A percentile compares a stretch with the other conserved stretches of the same genome.
phyloP scores from a whole-genome alignment of 2,329 filamentous ascomycete species.

The Nigrograna mackinnonii region DNA sequence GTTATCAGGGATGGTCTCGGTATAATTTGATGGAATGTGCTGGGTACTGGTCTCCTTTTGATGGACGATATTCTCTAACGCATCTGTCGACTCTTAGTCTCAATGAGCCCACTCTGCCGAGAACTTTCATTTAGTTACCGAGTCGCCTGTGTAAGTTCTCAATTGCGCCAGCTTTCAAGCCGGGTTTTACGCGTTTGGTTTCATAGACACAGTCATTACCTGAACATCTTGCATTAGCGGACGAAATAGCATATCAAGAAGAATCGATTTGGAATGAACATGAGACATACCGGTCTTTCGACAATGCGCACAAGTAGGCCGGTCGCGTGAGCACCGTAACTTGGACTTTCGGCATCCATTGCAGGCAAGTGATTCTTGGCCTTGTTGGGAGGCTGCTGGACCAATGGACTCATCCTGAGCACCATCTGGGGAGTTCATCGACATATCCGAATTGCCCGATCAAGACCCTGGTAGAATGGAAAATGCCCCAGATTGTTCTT shows the following conservation, averaged over 20 bases:
- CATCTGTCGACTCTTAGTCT: no score
- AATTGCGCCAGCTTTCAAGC: constrained; percentile 20
- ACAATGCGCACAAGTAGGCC: constrained; percentile 17
- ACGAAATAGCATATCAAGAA: neutral
- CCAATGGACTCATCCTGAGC: neutral
- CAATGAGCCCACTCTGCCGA: no score
- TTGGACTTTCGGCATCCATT: constrained; percentile 20
- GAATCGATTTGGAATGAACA: neutral
- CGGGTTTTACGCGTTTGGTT: constrained; percentile 17
- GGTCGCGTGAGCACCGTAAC: constrained; percentile 19
- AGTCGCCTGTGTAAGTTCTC: constrained; percentile 19
- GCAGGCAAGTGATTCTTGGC: constrained; percentile 14
- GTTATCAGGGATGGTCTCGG: neutral
- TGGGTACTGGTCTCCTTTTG: constrained; percentile 1
- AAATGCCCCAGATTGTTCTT: neutral
- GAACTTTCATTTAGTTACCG: constrained; percentile 9
- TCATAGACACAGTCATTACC: constrained; percentile 20
- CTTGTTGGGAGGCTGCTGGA: neutral
- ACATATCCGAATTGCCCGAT: neutral
- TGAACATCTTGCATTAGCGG: neutral
- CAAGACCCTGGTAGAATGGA: neutral
- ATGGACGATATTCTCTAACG: constrained; percentile 12
- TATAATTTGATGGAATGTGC: neutral
- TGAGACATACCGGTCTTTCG: constrained; percentile 18
- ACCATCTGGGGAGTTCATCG: neutral